These are phyloP conservation scores for Blastomyces emzantsi DNA, from an alignment of 2,329 filamentous ascomycete genomes.

Conservation along the genomic window DNA sequence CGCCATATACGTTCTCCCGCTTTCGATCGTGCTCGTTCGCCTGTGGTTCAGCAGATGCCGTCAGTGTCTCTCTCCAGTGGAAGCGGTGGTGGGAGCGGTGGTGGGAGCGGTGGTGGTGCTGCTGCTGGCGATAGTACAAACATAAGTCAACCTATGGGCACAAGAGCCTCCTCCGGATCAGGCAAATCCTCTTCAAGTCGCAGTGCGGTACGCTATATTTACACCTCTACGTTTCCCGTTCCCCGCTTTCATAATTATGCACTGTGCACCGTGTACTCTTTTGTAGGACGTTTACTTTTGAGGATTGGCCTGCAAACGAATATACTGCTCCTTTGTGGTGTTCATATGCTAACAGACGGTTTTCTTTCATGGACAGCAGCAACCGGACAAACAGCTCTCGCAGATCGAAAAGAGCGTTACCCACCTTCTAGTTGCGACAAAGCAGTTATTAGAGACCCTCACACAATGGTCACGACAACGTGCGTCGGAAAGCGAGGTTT, in stretches of 20 bases:
- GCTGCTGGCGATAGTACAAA: constrained; percentile 33
- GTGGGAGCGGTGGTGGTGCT: constrained; percentile 7
- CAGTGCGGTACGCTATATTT: constrained; percentile 46
- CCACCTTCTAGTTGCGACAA: constrained; percentile 92
- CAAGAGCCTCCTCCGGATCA: constrained; percentile 58
- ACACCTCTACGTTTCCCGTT: neutral
- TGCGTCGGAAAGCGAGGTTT: constrained; percentile 89
- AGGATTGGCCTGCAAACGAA: neutral
- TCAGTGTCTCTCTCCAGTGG: constrained; percentile 40
- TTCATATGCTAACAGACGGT: constrained; percentile 12
- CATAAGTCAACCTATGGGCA: constrained; percentile 40
- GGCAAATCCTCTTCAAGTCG: constrained; percentile 50
- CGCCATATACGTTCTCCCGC: constrained; percentile 56
- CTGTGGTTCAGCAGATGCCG: constrained; percentile 22
- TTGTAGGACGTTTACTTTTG: neutral
- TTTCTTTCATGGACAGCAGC: constrained; percentile 6
- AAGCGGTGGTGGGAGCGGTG: constrained; percentile 38
- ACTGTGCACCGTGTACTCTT: neutral
- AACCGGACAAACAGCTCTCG: constrained; percentile 67
- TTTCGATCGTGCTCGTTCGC: constrained; percentile 50
- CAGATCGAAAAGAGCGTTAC: constrained; percentile 99
- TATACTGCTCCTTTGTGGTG: neutral
- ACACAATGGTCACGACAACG: constrained; percentile 94
- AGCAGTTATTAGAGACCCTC: constrained; percentile 92
- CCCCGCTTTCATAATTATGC: neutral